These are phyloP conservation scores for Claviceps monticola DNA, from an alignment of 2,329 filamentous ascomycete genomes.

Conservation along the genomic window DNA sequence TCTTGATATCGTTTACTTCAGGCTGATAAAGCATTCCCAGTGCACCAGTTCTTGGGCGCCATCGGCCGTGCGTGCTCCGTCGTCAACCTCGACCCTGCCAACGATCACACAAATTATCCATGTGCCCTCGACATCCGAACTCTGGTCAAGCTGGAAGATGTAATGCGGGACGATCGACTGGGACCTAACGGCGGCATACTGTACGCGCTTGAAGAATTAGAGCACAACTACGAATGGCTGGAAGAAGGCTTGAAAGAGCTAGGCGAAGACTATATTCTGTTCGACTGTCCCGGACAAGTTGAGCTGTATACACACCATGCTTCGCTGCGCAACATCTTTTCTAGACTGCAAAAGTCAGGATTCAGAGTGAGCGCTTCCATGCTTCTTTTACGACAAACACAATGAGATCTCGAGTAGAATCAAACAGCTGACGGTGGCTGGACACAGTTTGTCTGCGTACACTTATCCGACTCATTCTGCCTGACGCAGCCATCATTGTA, in stretches of 20 bases:
- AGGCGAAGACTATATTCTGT: constrained; percentile 82
- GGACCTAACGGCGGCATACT: constrained; percentile 87
- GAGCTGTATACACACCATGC: constrained; percentile 94
- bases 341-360: constrained; percentile 75
- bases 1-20: neutral
- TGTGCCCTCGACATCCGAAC: constrained; percentile 83
- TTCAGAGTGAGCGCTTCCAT: constrained; percentile 52
- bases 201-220: constrained; percentile 89
- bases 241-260: constrained; percentile 66
- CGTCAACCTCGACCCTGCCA: constrained; percentile 93
- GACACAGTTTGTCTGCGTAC: constrained; percentile 71
- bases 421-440: constrained; percentile 8
- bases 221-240: constrained; percentile 88
- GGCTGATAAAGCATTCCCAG: constrained; percentile 20
- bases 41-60: constrained; percentile 95
- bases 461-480: constrained; percentile 88
- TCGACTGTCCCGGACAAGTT: constrained; percentile 94
- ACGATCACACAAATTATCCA: constrained; percentile 81
- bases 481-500: constrained; percentile 89
- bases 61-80: constrained; percentile 91
- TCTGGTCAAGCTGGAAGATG: constrained; percentile 79
- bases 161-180: constrained; percentile 82
- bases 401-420: neutral
- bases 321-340: constrained; percentile 83
- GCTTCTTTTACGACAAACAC: neutral